phyloP scores from a whole-genome alignment of 352 stramenopile genomes.

The Globisporangium cylindrosporum region DNA sequence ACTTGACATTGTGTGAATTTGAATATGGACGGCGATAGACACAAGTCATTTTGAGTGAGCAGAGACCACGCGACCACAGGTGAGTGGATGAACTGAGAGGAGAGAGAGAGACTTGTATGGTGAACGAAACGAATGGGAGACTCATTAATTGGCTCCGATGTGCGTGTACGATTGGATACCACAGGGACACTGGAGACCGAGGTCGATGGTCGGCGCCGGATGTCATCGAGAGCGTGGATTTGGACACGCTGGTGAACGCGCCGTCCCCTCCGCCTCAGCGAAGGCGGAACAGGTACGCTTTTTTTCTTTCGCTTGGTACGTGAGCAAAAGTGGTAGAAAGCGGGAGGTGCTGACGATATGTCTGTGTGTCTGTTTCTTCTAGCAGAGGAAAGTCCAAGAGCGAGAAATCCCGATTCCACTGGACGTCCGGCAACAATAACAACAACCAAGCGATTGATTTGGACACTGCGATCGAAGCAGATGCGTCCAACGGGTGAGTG shows the following conservation, averaged over 20 bases:
- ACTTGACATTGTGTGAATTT: background rate
- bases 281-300: slow-evolving; percentile 55
- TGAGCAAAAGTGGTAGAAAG: background rate
- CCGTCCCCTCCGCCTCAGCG: slow-evolving; percentile 47
- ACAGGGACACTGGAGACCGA: slow-evolving; percentile 24
- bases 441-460: slow-evolving; percentile 22
- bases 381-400: slow-evolving; percentile 31
- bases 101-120: background rate
- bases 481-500: slow-evolving; percentile 16
- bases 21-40: slow-evolving; percentile 26
- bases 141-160: background rate
- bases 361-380: background rate
- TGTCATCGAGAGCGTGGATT: slow-evolving; percentile 57
- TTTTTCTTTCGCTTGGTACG: background rate
- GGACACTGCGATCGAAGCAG: slow-evolving; percentile 25
- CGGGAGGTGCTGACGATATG: background rate
- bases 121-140: background rate
- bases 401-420: slow-evolving; percentile 30
- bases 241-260: slow-evolving; percentile 77
- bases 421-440: slow-evolving; percentile 18
- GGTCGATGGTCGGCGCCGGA: slow-evolving; percentile 74
- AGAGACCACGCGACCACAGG: slow-evolving; percentile 38
- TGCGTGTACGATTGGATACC: background rate
- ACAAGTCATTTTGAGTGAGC: slow-evolving; percentile 65
- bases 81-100: slow-evolving; percentile 10